Evolutionary conservation across 495 filamentous ascomycete genomes (phyloP).

Genomic region (Aspergillus diversus): DNA sequence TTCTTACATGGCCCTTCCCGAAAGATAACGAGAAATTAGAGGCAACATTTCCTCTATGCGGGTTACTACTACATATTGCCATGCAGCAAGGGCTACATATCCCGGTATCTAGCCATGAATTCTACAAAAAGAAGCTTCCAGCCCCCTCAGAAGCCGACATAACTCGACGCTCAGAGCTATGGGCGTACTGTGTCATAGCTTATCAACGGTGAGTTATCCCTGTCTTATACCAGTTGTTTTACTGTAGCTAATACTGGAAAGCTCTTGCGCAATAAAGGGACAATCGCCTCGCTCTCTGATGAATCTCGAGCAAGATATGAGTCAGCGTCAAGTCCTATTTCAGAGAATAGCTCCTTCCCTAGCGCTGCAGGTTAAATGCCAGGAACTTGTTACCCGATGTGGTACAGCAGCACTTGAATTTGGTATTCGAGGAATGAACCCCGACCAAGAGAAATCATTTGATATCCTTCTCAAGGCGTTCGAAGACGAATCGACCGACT

Average conservation of each 20-base stretch:
- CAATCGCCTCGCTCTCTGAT: constrained; percentile 38
- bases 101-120: constrained; percentile 53
- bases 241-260: constrained; percentile 19
- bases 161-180: constrained; percentile 43
- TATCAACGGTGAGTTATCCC: constrained; percentile 41
- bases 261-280: constrained; percentile 43
- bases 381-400: constrained; percentile 41
- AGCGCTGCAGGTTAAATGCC: constrained; percentile 38
- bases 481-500: constrained; percentile 38
- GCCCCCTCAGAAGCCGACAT: constrained; percentile 41
- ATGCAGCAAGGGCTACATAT: constrained; percentile 57
- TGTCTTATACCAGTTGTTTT: background rate
- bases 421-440: constrained; percentile 42
- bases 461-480: constrained; percentile 41
- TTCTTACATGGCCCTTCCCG: constrained; percentile 56
- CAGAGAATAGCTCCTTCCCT: constrained; percentile 38
- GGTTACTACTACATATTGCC: constrained; percentile 47
- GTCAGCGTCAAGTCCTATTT: constrained; percentile 37
- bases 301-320: constrained; percentile 39
- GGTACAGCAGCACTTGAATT: constrained; percentile 39
- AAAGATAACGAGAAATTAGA: constrained; percentile 47
- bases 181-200: constrained; percentile 46
- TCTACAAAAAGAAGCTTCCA: constrained; percentile 40
- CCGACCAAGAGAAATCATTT: constrained; percentile 43
- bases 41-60: constrained; percentile 44